phyloP scores from a whole-genome alignment of 2,329 filamentous ascomycete genomes.

The Samsoniella hepiali region DNA sequence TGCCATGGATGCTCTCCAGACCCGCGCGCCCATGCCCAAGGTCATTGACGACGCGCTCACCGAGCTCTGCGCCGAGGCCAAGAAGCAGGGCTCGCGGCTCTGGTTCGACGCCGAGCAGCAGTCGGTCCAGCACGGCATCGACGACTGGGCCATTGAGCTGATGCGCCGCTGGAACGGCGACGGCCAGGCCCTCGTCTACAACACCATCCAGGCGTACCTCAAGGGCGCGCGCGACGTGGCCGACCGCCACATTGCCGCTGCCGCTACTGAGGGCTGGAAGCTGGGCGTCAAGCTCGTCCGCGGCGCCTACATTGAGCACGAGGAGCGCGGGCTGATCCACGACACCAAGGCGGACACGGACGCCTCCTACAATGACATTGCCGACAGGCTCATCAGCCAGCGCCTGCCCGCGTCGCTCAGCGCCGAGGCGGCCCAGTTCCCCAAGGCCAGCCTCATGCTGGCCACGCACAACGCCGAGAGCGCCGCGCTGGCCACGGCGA shows the following conservation, averaged over 20 bases:
- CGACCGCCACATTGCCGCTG: slow-evolving; percentile 51
- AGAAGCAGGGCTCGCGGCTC: slow-evolving; percentile 61
- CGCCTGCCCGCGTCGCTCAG: slow-evolving; percentile 30
- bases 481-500: slow-evolving; percentile 47
- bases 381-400: slow-evolving; percentile 59
- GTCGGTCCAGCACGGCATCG: slow-evolving; percentile 67
- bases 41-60: slow-evolving; percentile 64
- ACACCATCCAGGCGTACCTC: slow-evolving; percentile 69
- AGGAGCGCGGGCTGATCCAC: slow-evolving; percentile 62
- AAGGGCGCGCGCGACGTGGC: slow-evolving; percentile 54
- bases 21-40: slow-evolving; percentile 55
- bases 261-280: slow-evolving; percentile 54
- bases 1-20: slow-evolving; percentile 60
- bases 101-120: slow-evolving; percentile 79
- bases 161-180: slow-evolving; percentile 67
- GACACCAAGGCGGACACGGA: slow-evolving; percentile 65
- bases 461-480: slow-evolving; percentile 73
- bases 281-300: slow-evolving; percentile 67
- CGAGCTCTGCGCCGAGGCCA: slow-evolving; percentile 64
- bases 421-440: slow-evolving; percentile 39
- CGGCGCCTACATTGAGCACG: slow-evolving; percentile 63
- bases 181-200: slow-evolving; percentile 65
- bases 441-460: slow-evolving; percentile 58
- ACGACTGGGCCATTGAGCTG: slow-evolving; percentile 68
- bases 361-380: slow-evolving; percentile 62